Evolutionary conservation across 2,329 filamentous ascomycete genomes (phyloP).

Genomic region (Penicillium sp.): DNA sequence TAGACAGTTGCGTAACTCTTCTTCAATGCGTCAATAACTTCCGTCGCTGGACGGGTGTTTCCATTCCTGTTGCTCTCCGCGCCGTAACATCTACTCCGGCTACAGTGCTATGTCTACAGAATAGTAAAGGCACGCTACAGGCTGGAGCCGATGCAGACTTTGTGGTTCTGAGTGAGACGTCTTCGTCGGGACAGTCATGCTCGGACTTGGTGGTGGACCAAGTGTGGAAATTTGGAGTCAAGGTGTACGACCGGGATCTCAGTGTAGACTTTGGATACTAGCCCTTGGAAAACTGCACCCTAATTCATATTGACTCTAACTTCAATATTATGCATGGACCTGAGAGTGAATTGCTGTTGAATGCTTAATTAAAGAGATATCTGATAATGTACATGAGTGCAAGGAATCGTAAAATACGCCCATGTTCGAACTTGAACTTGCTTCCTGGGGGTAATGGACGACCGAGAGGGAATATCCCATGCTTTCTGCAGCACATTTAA

Average conservation of each 20-base stretch:
- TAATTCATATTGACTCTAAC: not conserved
- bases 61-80: constrained; percentile 63
- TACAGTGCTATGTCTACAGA: constrained; percentile 65
- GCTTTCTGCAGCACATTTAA: not conserved
- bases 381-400: not conserved
- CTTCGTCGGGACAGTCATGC: constrained; percentile 39
- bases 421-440: not conserved
- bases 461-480: not conserved
- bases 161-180: constrained; percentile 60
- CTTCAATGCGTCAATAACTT: constrained; percentile 81
- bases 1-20: constrained; percentile 49
- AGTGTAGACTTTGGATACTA: too few relatives aligned
- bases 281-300: too few relatives aligned
- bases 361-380: not conserved
- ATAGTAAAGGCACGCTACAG: constrained; percentile 61
- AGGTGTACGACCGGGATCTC: constrained; percentile 37
- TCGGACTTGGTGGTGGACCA: constrained; percentile 59
- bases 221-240: constrained; percentile 72
- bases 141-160: constrained; percentile 65
- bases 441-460: not conserved
- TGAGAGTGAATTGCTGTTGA: not conserved
- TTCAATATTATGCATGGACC: not conserved
- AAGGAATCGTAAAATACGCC: not conserved
- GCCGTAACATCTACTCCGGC: constrained; percentile 74
- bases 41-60: constrained; percentile 65